Conservation (phyloP, 1,139 yeast species). For the Yamadazyma dendronema region DNA sequence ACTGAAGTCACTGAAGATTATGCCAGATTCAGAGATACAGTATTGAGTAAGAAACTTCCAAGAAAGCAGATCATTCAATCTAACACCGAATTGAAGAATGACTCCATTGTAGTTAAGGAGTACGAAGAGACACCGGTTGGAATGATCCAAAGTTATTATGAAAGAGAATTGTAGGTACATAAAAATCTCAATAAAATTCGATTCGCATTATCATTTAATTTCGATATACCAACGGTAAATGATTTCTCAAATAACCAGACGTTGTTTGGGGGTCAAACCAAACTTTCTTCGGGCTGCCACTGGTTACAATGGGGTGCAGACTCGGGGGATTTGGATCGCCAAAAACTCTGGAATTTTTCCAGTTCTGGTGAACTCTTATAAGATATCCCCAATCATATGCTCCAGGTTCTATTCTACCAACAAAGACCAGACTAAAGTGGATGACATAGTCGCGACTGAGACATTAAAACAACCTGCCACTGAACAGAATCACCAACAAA, state of each 20-base stretch:
- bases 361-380: too few relatives aligned
- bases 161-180: conserved; percentile 42
- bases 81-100: conserved; percentile 50
- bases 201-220: background rate
- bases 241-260: background rate
- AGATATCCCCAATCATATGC: too few relatives aligned
- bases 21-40: conserved; percentile 63
- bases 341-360: too few relatives aligned
- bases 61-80: conserved; percentile 84
- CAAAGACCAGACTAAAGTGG: too few relatives aligned
- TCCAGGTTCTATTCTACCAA: too few relatives aligned
- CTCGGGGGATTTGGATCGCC: too few relatives aligned
- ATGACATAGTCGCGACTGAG: too few relatives aligned
- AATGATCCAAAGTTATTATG: conserved; percentile 73
- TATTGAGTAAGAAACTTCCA: conserved; percentile 71
- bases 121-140: conserved; percentile 76
- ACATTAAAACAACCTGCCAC: too few relatives aligned
- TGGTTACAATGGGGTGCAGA: background rate
- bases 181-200: background rate
- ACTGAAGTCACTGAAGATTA: conserved; percentile 66
- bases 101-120: conserved; percentile 56
- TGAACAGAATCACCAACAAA: background rate
- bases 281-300: background rate
- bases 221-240: background rate
- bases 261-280: background rate